Conservation (phyloP, 2,329 filamentous ascomycete genomes). For the Atkinsonella texensis region DNA sequence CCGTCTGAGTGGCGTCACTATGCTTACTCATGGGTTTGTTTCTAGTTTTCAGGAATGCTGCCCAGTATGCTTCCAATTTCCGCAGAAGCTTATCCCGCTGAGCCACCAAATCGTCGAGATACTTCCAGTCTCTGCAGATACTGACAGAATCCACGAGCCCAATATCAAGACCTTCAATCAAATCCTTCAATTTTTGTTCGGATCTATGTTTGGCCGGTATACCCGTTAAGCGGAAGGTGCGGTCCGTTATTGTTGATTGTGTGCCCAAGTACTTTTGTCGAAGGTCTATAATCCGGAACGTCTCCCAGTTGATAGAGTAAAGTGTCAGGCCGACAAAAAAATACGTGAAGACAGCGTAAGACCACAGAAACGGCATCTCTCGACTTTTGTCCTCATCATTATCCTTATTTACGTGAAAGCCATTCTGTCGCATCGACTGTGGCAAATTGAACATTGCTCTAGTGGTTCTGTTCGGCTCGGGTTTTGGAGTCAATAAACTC, state of each 20-base stretch:
- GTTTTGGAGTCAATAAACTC: background rate
- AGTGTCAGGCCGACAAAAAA: constrained; percentile 75
- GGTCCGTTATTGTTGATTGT: constrained; percentile 90
- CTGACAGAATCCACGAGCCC: constrained; percentile 83
- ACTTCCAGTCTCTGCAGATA: constrained; percentile 76
- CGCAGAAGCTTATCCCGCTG: constrained; percentile 53
- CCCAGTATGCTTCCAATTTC: constrained; percentile 75
- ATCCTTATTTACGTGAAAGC: constrained; percentile 15
- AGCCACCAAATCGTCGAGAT: constrained; percentile 63
- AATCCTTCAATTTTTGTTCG: constrained; percentile 71
- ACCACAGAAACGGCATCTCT: constrained; percentile 59
- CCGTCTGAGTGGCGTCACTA: constrained; percentile 7
- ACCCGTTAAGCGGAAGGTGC: constrained; percentile 82
- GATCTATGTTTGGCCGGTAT: constrained; percentile 70
- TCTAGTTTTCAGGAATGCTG: constrained; percentile 40
- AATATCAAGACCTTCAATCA: constrained; percentile 79
- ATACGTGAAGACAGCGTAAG: constrained; percentile 90
- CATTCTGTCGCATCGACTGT: constrained; percentile 7
- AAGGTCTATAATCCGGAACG: constrained; percentile 70
- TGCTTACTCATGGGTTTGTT: constrained; percentile 8
- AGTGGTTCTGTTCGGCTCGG: constrained; percentile 3
- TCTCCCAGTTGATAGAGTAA: constrained; percentile 74
- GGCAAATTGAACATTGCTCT: background rate
- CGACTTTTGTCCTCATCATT: constrained; percentile 22
- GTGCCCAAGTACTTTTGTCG: constrained; percentile 86